Evolutionary conservation across 768 basidiomycete genomes (phyloP), one percentile per base, ranked within the genome.

Genomic region (Mycena polygramma): DNA sequence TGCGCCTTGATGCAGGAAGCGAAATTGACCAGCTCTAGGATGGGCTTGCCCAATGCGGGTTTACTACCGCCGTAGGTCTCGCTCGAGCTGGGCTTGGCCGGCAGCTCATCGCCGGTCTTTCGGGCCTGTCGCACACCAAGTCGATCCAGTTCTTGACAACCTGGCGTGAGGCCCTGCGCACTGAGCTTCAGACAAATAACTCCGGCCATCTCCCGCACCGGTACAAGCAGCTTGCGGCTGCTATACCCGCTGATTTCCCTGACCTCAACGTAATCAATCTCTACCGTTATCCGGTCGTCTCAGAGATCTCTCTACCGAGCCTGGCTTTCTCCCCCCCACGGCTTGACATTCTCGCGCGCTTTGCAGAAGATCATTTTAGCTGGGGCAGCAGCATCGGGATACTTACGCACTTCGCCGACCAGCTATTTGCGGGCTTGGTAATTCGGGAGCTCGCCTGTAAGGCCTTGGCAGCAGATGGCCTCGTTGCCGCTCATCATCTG

Each of bases 221-320:
- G 58, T 66, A 75, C 48, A 72, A 69, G 24, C 59, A 70, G 7
- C 70, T 83, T 30, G 80, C 83, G 1, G 65, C 69, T 8, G 55
- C 64, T 7, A 74, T 83, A 11, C 75, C 80, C 0, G 63, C 71
- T 1, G 66, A 71, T 69, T 81, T 86, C 73, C 82, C 83, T 37
- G 41, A 75, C 57, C 36, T 79, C 22, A 71, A 79, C 7, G 76
- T 85, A 22, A 70, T 87, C 14, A 73, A 78, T 9, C 78, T 80
- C 10, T 87, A 86, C 69, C 77, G 81, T 35, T 70, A 77, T 37
- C 86, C 86, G 6, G 58, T 79, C 35, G 80, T 71, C 10, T 41
- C 67, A 15, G 62, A 51, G 2, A 11, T 19, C 48, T 51, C 24
- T 46, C 30, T 30, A 30, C 30, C 30, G 30, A 30, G 30, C 30